phyloP scores from a whole-genome alignment of 1,284 basidiomycete species.

The Ustilago curta region DNA sequence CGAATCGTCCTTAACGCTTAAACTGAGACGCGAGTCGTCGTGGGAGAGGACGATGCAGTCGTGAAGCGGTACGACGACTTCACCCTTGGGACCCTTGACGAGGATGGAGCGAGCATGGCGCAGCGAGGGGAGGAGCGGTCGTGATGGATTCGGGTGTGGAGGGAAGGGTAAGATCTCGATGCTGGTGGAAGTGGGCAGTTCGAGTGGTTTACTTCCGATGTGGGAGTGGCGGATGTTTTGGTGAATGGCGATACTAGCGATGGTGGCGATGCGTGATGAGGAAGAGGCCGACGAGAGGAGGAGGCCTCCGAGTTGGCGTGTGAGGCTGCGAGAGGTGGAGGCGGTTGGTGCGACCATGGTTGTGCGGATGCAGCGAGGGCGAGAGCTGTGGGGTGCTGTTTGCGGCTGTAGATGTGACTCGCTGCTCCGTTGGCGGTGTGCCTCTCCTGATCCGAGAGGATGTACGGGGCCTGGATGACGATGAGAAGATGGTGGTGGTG shows the following conservation, averaged over 20 bases:
- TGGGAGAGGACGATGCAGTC: constrained; percentile 45
- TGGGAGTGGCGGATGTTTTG: constrained; percentile 52
- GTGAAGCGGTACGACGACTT: constrained; percentile 60
- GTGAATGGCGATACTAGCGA: constrained; percentile 74
- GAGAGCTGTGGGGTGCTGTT: neutral
- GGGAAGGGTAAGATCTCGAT: constrained; percentile 59
- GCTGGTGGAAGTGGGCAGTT: constrained; percentile 47
- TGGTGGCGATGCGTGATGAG: constrained; percentile 70
- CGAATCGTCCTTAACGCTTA: constrained; percentile 80
- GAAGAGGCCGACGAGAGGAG: constrained; percentile 70
- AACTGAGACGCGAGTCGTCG: constrained; percentile 14
- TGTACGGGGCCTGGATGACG: neutral
- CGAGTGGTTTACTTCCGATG: constrained; percentile 60
- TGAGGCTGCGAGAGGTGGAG: constrained; percentile 28
- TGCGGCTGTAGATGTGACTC: too few species aligned
- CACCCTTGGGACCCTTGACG: constrained; percentile 61
- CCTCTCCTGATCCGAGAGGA: too few species aligned
- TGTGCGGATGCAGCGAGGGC: neutral
- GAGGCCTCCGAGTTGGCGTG: constrained; percentile 23
- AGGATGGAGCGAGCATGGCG: constrained; percentile 57
- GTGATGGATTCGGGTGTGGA: constrained; percentile 62
- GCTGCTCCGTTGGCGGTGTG: too few species aligned
- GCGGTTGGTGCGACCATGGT: constrained; percentile 27
- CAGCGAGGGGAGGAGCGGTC: constrained; percentile 52
- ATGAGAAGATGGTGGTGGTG: neutral